A percentile compares a stretch with the other conserved stretches of the same genome.
phyloP scores from a whole-genome alignment of 2,329 filamentous ascomycete genomes.

The Aureobasidium sp. region DNA sequence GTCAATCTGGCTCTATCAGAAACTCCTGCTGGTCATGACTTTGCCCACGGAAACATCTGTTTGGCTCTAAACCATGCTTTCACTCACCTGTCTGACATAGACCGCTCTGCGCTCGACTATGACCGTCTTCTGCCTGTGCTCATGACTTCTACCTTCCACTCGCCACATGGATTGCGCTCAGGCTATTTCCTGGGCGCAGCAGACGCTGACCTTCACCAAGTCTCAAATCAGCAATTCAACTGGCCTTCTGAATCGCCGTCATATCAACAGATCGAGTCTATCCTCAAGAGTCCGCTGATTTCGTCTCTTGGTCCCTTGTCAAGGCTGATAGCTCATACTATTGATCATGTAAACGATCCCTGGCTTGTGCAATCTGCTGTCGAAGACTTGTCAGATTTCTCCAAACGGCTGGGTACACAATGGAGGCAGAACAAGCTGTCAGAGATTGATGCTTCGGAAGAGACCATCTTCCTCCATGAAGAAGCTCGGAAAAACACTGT shows the following conservation, averaged over 20 bases:
- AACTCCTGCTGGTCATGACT: constrained; percentile 42
- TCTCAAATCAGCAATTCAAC: constrained; percentile 44
- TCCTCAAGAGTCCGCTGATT: constrained; percentile 54
- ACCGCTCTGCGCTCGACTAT: constrained; percentile 54
- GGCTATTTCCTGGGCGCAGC: constrained; percentile 67
- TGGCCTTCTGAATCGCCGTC: constrained; percentile 56
- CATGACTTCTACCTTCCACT: constrained; percentile 58
- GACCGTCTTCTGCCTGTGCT: constrained; percentile 60
- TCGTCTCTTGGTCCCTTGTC: constrained; percentile 60
- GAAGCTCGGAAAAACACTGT: constrained; percentile 60
- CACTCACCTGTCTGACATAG: constrained; percentile 55
- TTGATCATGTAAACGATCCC: constrained; percentile 47
- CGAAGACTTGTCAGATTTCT: constrained; percentile 60
- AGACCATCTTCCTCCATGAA: constrained; percentile 52
- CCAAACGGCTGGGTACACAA: constrained; percentile 54
- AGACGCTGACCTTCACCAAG: constrained; percentile 55
- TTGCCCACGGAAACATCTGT: constrained; percentile 44
- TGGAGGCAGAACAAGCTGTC: constrained; percentile 72
- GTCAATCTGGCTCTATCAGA: constrained; percentile 64
- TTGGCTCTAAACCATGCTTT: constrained; percentile 72
- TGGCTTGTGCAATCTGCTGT: constrained; percentile 44
- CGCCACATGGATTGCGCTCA: constrained; percentile 63
- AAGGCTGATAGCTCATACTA: constrained; percentile 54
- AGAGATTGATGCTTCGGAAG: constrained; percentile 59
- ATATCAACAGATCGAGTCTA: constrained; percentile 48